phyloP scores from a whole-genome alignment of 805 yeast genomes.

The Pachysolen tannophilus region DNA sequence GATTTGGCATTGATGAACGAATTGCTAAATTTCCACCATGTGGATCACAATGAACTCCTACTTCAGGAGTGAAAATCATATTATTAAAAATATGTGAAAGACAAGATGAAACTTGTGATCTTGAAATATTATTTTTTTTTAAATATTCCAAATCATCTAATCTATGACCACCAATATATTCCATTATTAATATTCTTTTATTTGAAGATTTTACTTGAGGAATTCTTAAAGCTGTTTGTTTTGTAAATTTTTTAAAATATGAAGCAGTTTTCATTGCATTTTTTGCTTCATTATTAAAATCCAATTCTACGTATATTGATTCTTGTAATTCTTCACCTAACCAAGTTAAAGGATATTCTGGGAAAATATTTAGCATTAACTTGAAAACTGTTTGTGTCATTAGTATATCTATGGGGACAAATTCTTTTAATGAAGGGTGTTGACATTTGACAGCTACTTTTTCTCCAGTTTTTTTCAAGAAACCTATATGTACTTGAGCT shows the following conservation, averaged over 20 bases:
- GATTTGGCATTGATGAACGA: constrained; percentile 29
- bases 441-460: constrained; percentile 92
- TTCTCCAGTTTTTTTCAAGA: constrained; percentile 45
- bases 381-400: constrained; percentile 71
- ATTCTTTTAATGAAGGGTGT: constrained; percentile 80
- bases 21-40: constrained; percentile 97
- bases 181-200: constrained; percentile 78
- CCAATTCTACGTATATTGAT: constrained; percentile 85
- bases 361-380: constrained; percentile 71
- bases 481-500: constrained; percentile 91
- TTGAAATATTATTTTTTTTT: constrained; percentile 53
- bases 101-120: constrained; percentile 77
- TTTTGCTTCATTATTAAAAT: constrained; percentile 78
- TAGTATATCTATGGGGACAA: constrained; percentile 83
- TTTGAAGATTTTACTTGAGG: constrained; percentile 66
- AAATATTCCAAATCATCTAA: constrained; percentile 69
- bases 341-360: constrained; percentile 93
- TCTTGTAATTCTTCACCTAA: constrained; percentile 86
- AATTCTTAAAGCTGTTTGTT: constrained; percentile 67
- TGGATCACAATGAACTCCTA: constrained; percentile 94
- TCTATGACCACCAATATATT: constrained; percentile 73
- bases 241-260: constrained; percentile 50
- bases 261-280: constrained; percentile 67
- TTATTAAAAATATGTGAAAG: constrained; percentile 85
- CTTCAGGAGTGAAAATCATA: constrained; percentile 92